These are phyloP conservation scores for Luffa acutangula DNA, from an alignment of 306 rosid genomes.

Conservation along the genomic window DNA sequence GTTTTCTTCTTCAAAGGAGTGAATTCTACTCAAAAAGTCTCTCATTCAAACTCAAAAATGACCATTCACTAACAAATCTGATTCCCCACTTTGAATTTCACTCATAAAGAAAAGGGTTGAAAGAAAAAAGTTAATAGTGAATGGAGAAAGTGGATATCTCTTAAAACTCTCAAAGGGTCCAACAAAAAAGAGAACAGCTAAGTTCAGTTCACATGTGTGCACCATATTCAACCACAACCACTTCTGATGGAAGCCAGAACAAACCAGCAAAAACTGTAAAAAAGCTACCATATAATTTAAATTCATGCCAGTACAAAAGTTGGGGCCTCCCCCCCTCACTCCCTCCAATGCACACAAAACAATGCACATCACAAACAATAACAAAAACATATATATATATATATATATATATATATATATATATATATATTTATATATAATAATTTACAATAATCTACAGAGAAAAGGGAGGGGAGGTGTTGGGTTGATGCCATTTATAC, in stretches of 20 bases:
- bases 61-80: not conserved
- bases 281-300: not conserved
- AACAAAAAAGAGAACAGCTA: not conserved
- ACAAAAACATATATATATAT: not conserved
- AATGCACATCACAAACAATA: slow-evolving; percentile 20
- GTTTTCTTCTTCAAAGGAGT: not conserved
- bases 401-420: no score
- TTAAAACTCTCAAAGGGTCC: not conserved
- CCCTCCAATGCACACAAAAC: slow-evolving; percentile 20
- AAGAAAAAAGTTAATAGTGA: not conserved
- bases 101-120: not conserved
- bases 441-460: slow-evolving; percentile 17
- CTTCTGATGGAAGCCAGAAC: slow-evolving; percentile 1
- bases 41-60: not conserved
- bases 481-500: slow-evolving; percentile 12
- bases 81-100: not conserved
- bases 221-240: not conserved
- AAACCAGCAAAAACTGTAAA: not conserved
- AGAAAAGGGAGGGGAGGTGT: slow-evolving; percentile 15
- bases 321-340: slow-evolving; percentile 4
- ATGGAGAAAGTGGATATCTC: not conserved
- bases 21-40: not conserved
- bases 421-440: no score
- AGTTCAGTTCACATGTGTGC: slow-evolving; percentile 6
- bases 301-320: not conserved